Evolutionary conservation across 768 basidiomycete species (phyloP).

Genomic region (Podaxis sp.): DNA sequence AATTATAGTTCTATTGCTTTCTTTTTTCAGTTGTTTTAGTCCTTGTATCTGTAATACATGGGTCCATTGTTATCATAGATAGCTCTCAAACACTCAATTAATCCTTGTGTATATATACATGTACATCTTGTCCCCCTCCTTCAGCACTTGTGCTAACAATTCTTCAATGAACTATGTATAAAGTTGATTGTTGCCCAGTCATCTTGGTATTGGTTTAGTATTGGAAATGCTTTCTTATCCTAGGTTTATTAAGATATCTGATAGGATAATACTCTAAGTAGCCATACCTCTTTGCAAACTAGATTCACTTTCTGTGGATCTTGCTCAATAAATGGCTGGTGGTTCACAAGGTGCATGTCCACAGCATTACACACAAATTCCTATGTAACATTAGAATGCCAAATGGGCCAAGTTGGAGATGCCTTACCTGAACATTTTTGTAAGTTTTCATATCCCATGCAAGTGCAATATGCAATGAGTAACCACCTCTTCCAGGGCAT

Average conservation of each 20-base stretch:
- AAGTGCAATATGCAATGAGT: slow-evolving; percentile 8
- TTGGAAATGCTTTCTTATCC: not conserved
- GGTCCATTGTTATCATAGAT: too few species aligned
- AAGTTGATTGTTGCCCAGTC: not conserved
- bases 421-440: not conserved
- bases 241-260: not conserved
- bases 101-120: not conserved
- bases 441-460: not conserved
- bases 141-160: not conserved
- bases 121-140: not conserved
- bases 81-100: not conserved
- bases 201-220: not conserved
- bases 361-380: not conserved
- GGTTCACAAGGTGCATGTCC: not conserved
- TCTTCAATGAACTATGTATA: not conserved
- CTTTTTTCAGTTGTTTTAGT: too few species aligned
- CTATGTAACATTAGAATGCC: not conserved
- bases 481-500: slow-evolving; percentile 9
- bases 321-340: not conserved
- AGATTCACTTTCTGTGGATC: not conserved
- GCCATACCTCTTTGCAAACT: not conserved
- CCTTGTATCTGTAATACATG: too few species aligned
- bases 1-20: not conserved
- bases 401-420: not conserved
- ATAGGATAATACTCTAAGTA: not conserved